A percentile compares a stretch with the other conserved stretches of the same genome.
Conservation (phyloP, 768 basidiomycete genomes). For the Psilocybe tampanensis region DNA sequence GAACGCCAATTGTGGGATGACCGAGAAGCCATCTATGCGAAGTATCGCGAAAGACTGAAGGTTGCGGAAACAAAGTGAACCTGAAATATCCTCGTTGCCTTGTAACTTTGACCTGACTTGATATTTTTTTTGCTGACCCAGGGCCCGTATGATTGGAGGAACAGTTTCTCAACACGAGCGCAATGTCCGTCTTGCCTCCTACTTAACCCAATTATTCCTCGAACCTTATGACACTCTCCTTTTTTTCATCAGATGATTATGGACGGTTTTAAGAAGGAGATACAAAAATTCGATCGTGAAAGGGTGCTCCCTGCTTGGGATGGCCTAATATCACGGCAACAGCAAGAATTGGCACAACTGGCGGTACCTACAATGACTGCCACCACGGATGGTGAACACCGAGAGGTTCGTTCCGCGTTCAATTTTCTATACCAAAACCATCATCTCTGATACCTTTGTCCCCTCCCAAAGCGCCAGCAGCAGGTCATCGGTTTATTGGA, state of each 20-base stretch:
- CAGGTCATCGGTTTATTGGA: conserved; percentile 70
- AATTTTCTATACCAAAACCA: neutral
- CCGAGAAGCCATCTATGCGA: conserved; percentile 58
- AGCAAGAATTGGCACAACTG: conserved; percentile 58
- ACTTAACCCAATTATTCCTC: neutral
- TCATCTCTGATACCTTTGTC: neutral
- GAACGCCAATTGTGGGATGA: conserved; percentile 74
- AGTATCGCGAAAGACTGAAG: conserved; percentile 74
- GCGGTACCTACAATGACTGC: conserved; percentile 75
- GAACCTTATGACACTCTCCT: neutral
- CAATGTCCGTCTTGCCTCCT: conserved; percentile 43
- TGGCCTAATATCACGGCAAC: conserved; percentile 70
- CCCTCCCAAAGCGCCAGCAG: conserved; percentile 58
- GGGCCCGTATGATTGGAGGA: conserved; percentile 68
- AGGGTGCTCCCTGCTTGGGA: conserved; percentile 78
- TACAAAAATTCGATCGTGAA: conserved; percentile 70
- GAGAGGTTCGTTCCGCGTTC: conserved; percentile 52
- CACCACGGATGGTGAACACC: conserved; percentile 46
- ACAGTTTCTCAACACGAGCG: conserved; percentile 71
- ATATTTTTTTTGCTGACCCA: conserved; percentile 26
- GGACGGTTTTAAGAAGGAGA: conserved; percentile 63
- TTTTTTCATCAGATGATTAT: conserved; percentile 56
- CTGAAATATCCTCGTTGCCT: conserved; percentile 5
- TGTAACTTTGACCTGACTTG: neutral
- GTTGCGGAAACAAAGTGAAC: conserved; percentile 67